These are phyloP conservation scores for Trichomonascaceae sp. DNA, from an alignment of 1,139 yeast genomes.

Conservation along the genomic window DNA sequence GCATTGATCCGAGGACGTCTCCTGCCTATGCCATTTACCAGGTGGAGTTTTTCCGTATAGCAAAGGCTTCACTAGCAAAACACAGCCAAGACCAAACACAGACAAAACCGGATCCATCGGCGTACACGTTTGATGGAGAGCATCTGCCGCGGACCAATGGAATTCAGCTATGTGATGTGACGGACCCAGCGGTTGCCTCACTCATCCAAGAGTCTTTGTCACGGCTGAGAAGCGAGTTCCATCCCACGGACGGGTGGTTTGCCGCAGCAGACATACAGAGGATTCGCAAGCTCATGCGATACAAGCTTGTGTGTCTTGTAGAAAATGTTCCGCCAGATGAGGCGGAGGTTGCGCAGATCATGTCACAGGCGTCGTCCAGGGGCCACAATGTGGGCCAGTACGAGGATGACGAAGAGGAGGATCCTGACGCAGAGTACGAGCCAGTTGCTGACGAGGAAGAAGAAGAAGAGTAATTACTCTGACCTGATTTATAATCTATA, in stretches of 20 bases:
- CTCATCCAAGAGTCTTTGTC: constrained; percentile 34
- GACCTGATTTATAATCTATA: too few relatives aligned
- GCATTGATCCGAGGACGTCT: constrained; percentile 59
- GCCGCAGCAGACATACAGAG: constrained; percentile 47
- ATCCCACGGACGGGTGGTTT: constrained; percentile 61
- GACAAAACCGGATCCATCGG: constrained; percentile 6
- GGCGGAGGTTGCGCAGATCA: constrained; percentile 13
- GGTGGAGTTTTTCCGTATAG: constrained; percentile 68
- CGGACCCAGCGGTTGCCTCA: constrained; percentile 47
- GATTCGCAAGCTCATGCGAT: constrained; percentile 56
- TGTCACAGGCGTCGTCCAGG: too few relatives aligned
- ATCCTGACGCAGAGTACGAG: too few relatives aligned
- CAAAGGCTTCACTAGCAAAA: constrained; percentile 24
- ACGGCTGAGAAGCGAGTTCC: constrained; percentile 20
- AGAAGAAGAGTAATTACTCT: too few relatives aligned
- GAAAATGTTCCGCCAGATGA: constrained; percentile 18
- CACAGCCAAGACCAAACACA: constrained; percentile 16
- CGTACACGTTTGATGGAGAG: constrained; percentile 61
- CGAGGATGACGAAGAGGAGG: too few relatives aligned
- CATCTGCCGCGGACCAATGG: constrained; percentile 55
- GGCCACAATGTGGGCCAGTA: too few relatives aligned
- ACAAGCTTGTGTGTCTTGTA: constrained; percentile 34
- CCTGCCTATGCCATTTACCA: constrained; percentile 53
- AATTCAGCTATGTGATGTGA: constrained; percentile 72
- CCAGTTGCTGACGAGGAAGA: too few relatives aligned